Evolutionary conservation across 2,329 filamentous ascomycete species (phyloP).

Genomic region (Colletotrichum lentis): DNA sequence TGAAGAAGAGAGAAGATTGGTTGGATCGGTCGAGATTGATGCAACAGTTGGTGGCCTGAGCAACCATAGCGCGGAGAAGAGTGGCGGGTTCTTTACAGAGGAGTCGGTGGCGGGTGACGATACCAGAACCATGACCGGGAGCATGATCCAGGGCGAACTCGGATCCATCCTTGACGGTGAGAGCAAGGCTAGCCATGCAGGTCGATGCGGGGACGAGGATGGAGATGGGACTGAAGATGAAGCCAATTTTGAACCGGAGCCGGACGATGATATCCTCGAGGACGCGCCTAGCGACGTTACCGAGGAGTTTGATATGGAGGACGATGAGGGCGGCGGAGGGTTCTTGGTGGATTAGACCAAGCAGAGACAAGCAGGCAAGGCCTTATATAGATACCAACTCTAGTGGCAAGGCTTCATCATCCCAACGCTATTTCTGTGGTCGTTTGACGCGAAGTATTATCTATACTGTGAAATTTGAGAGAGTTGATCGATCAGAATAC

Average conservation of each 20-base stretch:
- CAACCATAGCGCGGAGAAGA: neutral
- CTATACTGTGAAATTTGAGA: neutral
- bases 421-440: neutral
- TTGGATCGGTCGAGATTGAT: neutral
- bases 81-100: slow-evolving; percentile 18
- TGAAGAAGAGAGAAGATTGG: slow-evolving; percentile 44
- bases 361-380: neutral
- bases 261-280: slow-evolving; percentile 48
- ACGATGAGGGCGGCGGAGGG: slow-evolving; percentile 56
- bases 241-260: neutral
- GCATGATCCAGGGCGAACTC: neutral
- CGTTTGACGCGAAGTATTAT: neutral
- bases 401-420: neutral
- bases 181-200: neutral
- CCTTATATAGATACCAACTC: neutral
- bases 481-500: neutral
- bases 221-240: slow-evolving; percentile 29
- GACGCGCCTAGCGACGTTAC: slow-evolving; percentile 53
- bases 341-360: slow-evolving; percentile 51
- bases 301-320: slow-evolving; percentile 55
- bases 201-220: neutral
- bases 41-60: neutral
- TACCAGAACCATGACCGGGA: neutral
- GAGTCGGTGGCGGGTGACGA: neutral
- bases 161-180: slow-evolving; percentile 3